A percentile compares a stretch with the other conserved stretches of the same genome.
Evolutionary conservation across 2,329 filamentous ascomycete genomes (phyloP).

Genomic region (Talaromyces sp.): DNA sequence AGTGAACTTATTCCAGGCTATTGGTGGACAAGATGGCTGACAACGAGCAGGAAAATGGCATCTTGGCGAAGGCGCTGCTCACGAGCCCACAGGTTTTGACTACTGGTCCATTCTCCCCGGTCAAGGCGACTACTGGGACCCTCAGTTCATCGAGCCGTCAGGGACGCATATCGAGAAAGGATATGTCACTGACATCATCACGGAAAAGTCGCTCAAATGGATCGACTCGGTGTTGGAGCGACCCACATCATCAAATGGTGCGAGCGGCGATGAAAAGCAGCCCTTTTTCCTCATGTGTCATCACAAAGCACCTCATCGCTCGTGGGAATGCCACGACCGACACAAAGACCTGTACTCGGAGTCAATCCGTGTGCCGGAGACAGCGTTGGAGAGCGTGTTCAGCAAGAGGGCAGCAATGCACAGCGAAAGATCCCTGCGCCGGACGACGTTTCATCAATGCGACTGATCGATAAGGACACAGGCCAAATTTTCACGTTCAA

Average conservation of each 20-base stretch:
- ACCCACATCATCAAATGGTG: constrained; percentile 8
- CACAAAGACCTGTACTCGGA: constrained; percentile 47
- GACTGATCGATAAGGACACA: constrained; percentile 43
- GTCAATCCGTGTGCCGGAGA: constrained; percentile 45
- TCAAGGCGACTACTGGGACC: constrained; percentile 50
- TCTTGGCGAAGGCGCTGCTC: constrained; percentile 42
- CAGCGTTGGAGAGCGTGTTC: constrained; percentile 32
- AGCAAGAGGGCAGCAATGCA: constrained; percentile 14
- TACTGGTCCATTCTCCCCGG: constrained; percentile 49
- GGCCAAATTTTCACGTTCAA: constrained; percentile 45
- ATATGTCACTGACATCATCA: constrained; percentile 51
- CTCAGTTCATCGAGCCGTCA: constrained; percentile 41
- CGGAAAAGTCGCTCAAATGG: constrained; percentile 44
- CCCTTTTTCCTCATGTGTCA: constrained; percentile 55
- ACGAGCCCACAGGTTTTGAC: constrained; percentile 48
- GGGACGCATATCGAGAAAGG: constrained; percentile 31
- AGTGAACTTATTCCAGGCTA: too few species aligned
- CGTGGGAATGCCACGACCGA: constrained; percentile 48
- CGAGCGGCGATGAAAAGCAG: constrained; percentile 16
- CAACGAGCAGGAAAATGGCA: constrained; percentile 42
- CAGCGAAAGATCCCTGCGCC: constrained; percentile 39
- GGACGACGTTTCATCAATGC: constrained; percentile 24
- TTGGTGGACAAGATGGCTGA: too few species aligned
- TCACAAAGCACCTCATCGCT: constrained; percentile 51
- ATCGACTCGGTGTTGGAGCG: constrained; percentile 20